phyloP scores from a whole-genome alignment of 129 eudicot species.

The Artemisia argyi region DNA sequence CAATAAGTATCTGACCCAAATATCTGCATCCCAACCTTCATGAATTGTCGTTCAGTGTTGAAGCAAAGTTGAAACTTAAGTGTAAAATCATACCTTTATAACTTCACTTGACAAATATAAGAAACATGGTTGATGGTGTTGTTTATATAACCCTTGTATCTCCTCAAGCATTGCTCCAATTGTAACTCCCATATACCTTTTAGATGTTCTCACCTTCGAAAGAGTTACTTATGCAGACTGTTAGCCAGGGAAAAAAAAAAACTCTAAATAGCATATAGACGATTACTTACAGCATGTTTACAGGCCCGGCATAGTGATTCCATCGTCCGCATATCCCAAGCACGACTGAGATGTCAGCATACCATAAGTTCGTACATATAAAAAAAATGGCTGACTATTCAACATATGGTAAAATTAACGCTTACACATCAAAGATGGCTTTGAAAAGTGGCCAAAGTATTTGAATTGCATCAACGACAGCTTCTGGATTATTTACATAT shows the following conservation, averaged over 20 bases:
- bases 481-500: slow-evolving; percentile 96
- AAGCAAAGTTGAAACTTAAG: slow-evolving; percentile 1
- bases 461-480: slow-evolving; percentile 98
- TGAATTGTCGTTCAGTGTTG: slow-evolving; percentile 3
- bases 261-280: slow-evolving; percentile 9
- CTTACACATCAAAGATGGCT: slow-evolving; percentile 92
- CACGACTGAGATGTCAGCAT: slow-evolving; percentile 66
- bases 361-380: slow-evolving; percentile 5
- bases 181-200: slow-evolving; percentile 91
- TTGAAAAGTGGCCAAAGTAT: slow-evolving; percentile 97
- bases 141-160: slow-evolving; percentile 84
- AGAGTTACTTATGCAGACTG: slow-evolving; percentile 17
- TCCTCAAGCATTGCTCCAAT: slow-evolving; percentile 98
- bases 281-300: slow-evolving; percentile 93
- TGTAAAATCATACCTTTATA: slow-evolving; percentile 60
- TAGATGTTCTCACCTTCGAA: slow-evolving; percentile 92
- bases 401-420: slow-evolving; percentile 11
- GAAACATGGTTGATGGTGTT: slow-evolving; percentile 97
- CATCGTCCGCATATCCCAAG: slow-evolving; percentile 99
- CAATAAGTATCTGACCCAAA: slow-evolving; percentile 98
- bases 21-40: slow-evolving; percentile 59
- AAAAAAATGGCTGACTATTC: neutral
- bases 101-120: slow-evolving; percentile 98
- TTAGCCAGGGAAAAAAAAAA: neutral
- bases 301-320: slow-evolving; percentile 99